A percentile compares a stretch with the other conserved stretches of the same genome.
phyloP scores from a whole-genome alignment of 345 rosid genomes.

The Acer yangbiense region DNA sequence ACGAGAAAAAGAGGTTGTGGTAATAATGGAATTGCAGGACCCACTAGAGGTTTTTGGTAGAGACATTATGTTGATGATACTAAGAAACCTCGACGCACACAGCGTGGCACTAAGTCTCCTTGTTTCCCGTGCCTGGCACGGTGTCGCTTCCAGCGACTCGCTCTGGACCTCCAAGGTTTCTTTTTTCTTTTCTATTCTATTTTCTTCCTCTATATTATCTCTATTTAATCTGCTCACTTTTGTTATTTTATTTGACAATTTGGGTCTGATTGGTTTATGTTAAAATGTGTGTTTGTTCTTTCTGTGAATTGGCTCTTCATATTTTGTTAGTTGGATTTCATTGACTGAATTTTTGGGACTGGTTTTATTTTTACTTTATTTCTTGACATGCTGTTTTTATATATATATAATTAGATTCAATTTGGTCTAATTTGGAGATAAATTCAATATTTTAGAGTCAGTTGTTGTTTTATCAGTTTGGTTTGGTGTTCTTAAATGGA shows the following conservation, averaged over 20 bases:
- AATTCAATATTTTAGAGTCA: neutral
- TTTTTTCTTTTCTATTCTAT: neutral
- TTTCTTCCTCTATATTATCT: neutral
- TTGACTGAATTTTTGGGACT: no score
- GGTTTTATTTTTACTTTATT: no score
- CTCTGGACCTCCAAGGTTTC: slow-evolving; percentile 57
- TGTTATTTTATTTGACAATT: neutral
- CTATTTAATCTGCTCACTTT: neutral
- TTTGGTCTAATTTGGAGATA: neutral
- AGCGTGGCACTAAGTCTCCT: slow-evolving; percentile 62
- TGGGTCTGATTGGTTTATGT: neutral
- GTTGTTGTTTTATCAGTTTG: neutral
- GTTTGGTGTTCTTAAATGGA: neutral
- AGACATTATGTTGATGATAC: slow-evolving; percentile 55
- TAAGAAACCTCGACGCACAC: slow-evolving; percentile 61
- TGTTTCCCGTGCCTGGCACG: slow-evolving; percentile 58
- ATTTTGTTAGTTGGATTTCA: neutral
- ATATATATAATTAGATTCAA: neutral
- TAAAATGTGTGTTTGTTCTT: no score
- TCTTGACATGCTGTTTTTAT: no score
- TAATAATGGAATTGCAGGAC: slow-evolving; percentile 21
- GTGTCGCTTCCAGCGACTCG: slow-evolving; percentile 51
- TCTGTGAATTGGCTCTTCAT: neutral
- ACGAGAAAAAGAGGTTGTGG: slow-evolving; percentile 3
- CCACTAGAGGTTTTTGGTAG: slow-evolving; percentile 56